Base-by-base conservation (phyloP, 148 eudicot genomes). In the Cornus suecica region DNA sequence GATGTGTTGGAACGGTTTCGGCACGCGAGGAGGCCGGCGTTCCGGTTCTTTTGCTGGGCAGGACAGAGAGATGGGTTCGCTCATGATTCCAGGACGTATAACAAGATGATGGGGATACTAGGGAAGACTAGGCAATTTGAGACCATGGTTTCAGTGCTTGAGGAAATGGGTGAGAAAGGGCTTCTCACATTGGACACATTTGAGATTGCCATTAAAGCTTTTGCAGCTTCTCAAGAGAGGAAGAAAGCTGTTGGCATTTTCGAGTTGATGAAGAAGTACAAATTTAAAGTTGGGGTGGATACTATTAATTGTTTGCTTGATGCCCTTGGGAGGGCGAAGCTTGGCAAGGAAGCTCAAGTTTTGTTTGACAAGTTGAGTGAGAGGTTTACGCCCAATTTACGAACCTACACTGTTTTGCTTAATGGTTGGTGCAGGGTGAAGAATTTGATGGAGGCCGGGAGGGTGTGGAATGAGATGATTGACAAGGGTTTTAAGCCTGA, bases 41-140 rank as follows among this genome's bases (percentile, higher is more conserved):
- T 92, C 76, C 84, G 97, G 42, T 94, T 94, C 84, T 91, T 92
- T 75, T 82, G 83, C 71, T 94, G 98, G 98, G 97, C 94, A 1
- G 90, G 82, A 23, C 75, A 77, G 81, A 81, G 66, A 78, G 81
- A 87, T 0, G 92, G 87, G 16, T 94, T 83, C 74, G 68, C 60
- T 5, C 98, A 92, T 64, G 86, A 89, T 86, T 89, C 96, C 0
- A 84, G 84, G 77, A 92, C 92, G 15, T 92, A 86, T 56, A 94
- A 94, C 71, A 77, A 74, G 27, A 92, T 94, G 92, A 86, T 92
- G 89, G 63, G 28, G 26, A 84, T 94, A 69, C 80, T 94, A 41
- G 97, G 98, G 28, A 94, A 90, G 82, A 77, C 90, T 0, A 87
- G 90, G 84, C 98, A 94, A 78, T 92, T 88, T 61, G 97, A 92